phyloP scores from a whole-genome alignment of 2,329 filamentous ascomycete species.

The Colletotrichum coccodes region DNA sequence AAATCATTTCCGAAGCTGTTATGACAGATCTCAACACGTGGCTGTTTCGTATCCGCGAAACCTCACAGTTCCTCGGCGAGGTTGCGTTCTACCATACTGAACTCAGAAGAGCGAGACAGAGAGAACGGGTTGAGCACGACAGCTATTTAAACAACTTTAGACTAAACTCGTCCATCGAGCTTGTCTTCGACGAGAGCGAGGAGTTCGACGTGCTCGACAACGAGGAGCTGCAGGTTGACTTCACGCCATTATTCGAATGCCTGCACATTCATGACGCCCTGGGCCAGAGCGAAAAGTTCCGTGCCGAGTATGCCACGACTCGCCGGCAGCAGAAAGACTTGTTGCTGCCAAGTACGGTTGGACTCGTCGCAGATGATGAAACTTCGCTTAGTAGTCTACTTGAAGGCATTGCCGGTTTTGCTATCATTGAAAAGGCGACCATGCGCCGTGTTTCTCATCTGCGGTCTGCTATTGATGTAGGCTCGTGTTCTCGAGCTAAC shows the following conservation, averaged over 20 bases:
- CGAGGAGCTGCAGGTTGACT: slow-evolving; percentile 93
- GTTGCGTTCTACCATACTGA: slow-evolving; percentile 98
- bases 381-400: slow-evolving; percentile 88
- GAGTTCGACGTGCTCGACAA: slow-evolving; percentile 97
- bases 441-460: slow-evolving; percentile 88
- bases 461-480: slow-evolving; percentile 82
- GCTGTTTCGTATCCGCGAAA: slow-evolving; percentile 94
- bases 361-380: slow-evolving; percentile 84
- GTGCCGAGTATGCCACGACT: slow-evolving; percentile 90
- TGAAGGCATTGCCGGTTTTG: slow-evolving; percentile 95
- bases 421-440: slow-evolving; percentile 94
- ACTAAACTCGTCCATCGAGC: slow-evolving; percentile 93
- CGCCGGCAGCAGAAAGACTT: slow-evolving; percentile 92
- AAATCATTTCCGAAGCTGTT: slow-evolving; percentile 93
- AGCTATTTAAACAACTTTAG: slow-evolving; percentile 84
- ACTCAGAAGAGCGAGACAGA: slow-evolving; percentile 82
- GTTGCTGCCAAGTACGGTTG: slow-evolving; percentile 80
- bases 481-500: slow-evolving; percentile 39
- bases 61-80: slow-evolving; percentile 94
- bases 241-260: slow-evolving; percentile 93
- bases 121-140: slow-evolving; percentile 82
- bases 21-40: slow-evolving; percentile 98
- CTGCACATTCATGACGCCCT: slow-evolving; percentile 96
- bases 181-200: slow-evolving; percentile 94
- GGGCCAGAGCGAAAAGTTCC: slow-evolving; percentile 91